phyloP scores from a whole-genome alignment of 106 monocot species.

The Dioscorea alata region DNA sequence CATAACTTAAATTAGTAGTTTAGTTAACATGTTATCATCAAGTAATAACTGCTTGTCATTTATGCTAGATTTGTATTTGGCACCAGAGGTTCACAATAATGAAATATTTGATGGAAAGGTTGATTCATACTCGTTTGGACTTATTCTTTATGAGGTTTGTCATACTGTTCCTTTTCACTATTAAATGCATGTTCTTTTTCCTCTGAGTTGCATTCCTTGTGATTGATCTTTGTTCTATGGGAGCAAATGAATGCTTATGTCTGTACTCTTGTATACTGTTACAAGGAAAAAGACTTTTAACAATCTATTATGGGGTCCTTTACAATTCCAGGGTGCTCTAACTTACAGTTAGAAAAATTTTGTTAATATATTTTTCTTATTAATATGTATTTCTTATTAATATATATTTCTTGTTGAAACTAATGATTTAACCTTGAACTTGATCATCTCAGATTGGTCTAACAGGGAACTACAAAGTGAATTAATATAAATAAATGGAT shows the following conservation, averaged over 20 bases:
- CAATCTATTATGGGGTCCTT: neutral
- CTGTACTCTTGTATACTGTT: neutral
- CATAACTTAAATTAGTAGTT: neutral
- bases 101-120: constrained; percentile 69
- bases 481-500: too few relatives aligned
- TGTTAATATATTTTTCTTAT: too few relatives aligned
- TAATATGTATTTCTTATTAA: too few relatives aligned
- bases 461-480: too few relatives aligned
- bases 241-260: neutral
- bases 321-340: neutral
- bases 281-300: too few relatives aligned
- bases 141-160: constrained; percentile 87
- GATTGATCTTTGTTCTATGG: neutral
- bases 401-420: too few relatives aligned
- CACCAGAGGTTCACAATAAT: constrained; percentile 84
- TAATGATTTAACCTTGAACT: too few relatives aligned
- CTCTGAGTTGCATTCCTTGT: neutral
- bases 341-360: neutral
- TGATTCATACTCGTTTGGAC: constrained; percentile 86
- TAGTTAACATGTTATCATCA: neutral
- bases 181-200: neutral
- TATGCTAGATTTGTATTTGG: constrained; percentile 60
- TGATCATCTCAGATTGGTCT: too few relatives aligned
- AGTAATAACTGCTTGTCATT: neutral
- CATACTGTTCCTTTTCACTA: neutral